Conservation (phyloP, 2,329 filamentous ascomycete species). For the Dendryphion nanum region DNA sequence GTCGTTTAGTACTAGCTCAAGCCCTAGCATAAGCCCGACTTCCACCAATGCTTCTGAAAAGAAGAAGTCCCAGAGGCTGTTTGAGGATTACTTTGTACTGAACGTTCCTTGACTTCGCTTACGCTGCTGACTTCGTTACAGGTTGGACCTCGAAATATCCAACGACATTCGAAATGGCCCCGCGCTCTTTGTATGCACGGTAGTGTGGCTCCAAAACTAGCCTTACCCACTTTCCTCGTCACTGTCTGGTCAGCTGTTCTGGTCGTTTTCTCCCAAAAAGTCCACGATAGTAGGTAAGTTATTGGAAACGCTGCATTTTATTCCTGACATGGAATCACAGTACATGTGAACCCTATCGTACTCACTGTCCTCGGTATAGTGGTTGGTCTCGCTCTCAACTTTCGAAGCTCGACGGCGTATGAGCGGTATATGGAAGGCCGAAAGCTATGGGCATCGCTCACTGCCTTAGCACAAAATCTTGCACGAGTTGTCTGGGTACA, state of each 20-base stretch:
- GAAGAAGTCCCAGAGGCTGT: too few species aligned
- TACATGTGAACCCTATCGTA: conserved; percentile 63
- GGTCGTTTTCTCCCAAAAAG: conserved; percentile 44
- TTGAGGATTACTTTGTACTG: too few species aligned
- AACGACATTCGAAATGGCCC: conserved; percentile 70
- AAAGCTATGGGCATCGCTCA: conserved; percentile 63
- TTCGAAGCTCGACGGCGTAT: conserved; percentile 74
- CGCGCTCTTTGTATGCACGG: conserved; percentile 71
- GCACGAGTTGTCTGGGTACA: conserved; percentile 82
- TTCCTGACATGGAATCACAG: conserved; percentile 2
- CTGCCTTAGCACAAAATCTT: conserved; percentile 56
- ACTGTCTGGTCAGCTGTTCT: conserved; percentile 63
- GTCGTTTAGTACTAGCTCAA: too few species aligned
- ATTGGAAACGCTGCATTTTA: conserved; percentile 39
- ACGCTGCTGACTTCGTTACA: too few species aligned
- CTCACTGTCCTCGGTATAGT: conserved; percentile 80
- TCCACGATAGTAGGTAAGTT: conserved; percentile 30
- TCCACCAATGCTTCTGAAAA: too few species aligned
- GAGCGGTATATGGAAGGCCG: conserved; percentile 62
- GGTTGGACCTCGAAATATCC: conserved; percentile 61
- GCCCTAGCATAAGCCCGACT: too few species aligned
- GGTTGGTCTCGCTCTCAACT: conserved; percentile 74
- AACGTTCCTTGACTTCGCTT: too few species aligned
- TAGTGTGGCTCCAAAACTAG: conserved; percentile 68
- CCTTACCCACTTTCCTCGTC: conserved; percentile 62